A percentile compares a stretch with the other conserved stretches of the same genome.
Conservation (phyloP, 768 basidiomycete genomes). For the Guyanaporus albipodus region DNA sequence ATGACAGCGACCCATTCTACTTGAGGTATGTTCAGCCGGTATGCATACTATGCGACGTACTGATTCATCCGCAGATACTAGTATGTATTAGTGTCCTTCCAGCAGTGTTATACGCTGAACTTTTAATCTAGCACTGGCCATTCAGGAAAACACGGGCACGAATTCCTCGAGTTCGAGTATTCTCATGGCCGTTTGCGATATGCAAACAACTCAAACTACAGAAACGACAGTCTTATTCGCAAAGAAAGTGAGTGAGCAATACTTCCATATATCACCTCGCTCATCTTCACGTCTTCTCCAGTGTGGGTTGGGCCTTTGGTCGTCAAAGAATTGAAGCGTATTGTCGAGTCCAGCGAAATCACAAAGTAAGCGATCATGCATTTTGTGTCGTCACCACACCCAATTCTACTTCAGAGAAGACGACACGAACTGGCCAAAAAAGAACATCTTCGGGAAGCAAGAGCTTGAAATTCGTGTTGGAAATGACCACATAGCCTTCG, state of each 20-base stretch:
- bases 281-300: constrained; percentile 29
- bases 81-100: constrained; percentile 31
- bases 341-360: constrained; percentile 91
- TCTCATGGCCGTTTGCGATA: constrained; percentile 94
- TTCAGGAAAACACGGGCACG: constrained; percentile 95
- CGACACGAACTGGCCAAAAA: constrained; percentile 97
- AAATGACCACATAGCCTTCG: constrained; percentile 94
- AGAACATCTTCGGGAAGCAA: constrained; percentile 98
- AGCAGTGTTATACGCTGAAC: background rate
- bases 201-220: constrained; percentile 99
- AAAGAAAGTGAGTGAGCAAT: constrained; percentile 83
- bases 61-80: constrained; percentile 43
- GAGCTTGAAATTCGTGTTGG: constrained; percentile 94
- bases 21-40: constrained; percentile 48
- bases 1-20: constrained; percentile 77
- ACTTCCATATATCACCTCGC: background rate
- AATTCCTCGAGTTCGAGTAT: constrained; percentile 98
- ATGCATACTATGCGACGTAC: background rate
- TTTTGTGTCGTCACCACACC: background rate
- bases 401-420: constrained; percentile 71
- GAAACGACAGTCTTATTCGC: constrained; percentile 94
- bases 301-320: constrained; percentile 95
- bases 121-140: constrained; percentile 64
- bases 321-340: constrained; percentile 90
- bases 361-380: constrained; percentile 59